These are phyloP conservation scores for Dicorynia guianensis DNA, from an alignment of 306 rosid species.

Conservation along the genomic window DNA sequence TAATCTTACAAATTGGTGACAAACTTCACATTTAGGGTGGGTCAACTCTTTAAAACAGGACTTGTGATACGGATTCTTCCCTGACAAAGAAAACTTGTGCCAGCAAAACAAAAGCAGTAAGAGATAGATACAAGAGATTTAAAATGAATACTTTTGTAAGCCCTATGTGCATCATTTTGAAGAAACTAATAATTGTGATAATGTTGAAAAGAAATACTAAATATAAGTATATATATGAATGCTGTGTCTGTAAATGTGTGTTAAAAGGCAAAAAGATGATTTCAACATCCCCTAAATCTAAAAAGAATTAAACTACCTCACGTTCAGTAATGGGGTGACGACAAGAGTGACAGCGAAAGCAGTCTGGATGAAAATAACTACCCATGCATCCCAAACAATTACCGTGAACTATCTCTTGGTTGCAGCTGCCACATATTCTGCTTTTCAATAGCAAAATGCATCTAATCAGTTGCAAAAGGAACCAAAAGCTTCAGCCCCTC, in stretches of 20 bases:
- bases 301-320: slow-evolving; percentile 71
- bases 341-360: slow-evolving; percentile 87
- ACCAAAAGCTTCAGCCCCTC: slow-evolving; percentile 1
- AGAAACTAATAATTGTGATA: slow-evolving; percentile 10
- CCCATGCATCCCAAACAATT: slow-evolving; percentile 87
- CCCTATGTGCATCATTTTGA: neutral
- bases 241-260: neutral
- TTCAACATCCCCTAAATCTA: slow-evolving; percentile 17
- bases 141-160: slow-evolving; percentile 18
- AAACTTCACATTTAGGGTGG: slow-evolving; percentile 97
- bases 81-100: slow-evolving; percentile 91
- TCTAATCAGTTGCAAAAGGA: slow-evolving; percentile 28
- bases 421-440: slow-evolving; percentile 85
- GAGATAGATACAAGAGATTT: slow-evolving; percentile 47
- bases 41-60: slow-evolving; percentile 86
- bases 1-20: slow-evolving; percentile 88
- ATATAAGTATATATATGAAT: neutral
- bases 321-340: slow-evolving; percentile 79
- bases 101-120: slow-evolving; percentile 59
- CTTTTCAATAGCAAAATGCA: slow-evolving; percentile 39
- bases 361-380: slow-evolving; percentile 80
- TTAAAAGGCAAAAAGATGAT: slow-evolving; percentile 1
- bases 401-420: slow-evolving; percentile 67
- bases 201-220: slow-evolving; percentile 8
- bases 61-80: slow-evolving; percentile 94